These are phyloP conservation scores for Coffea eugenioides DNA, from an alignment of 257 asterid genomes.

Conservation along the genomic window DNA sequence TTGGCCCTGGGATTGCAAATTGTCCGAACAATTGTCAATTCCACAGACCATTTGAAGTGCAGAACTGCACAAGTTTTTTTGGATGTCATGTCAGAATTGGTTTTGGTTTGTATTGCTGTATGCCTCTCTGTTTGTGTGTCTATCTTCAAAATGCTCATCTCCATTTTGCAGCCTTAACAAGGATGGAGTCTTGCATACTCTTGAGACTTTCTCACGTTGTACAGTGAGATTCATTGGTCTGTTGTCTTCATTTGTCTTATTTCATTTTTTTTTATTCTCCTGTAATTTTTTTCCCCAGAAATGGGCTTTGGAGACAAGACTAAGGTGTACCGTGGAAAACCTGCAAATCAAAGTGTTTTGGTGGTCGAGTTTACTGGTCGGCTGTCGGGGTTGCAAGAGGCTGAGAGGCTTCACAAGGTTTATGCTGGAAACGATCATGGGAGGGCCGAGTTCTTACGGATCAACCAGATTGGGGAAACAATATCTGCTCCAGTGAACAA, in stretches of 20 bases:
- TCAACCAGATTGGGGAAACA: constrained; percentile 24
- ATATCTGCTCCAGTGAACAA: constrained; percentile 14
- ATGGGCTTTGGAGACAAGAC: constrained; percentile 56
- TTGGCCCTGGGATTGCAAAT: no score
- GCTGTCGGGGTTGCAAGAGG: constrained; percentile 69
- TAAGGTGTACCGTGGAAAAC: constrained; percentile 58
- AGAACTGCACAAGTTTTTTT: neutral
- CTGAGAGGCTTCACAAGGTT: constrained; percentile 46
- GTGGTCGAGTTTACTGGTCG: constrained; percentile 60
- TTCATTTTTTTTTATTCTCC: neutral
- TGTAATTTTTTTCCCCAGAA: constrained; percentile 25
- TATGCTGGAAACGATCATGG: constrained; percentile 48
- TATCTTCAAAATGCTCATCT: neutral
- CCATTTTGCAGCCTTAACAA: neutral
- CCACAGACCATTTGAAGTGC: neutral
- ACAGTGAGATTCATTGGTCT: neutral
- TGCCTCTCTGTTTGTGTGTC: neutral
- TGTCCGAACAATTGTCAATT: no score
- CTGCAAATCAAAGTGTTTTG: constrained; percentile 60
- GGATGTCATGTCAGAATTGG: neutral
- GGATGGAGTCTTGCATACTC: neutral
- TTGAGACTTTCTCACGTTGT: neutral
- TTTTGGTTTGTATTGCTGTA: neutral
- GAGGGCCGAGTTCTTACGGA: constrained; percentile 36
- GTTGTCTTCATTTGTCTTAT: neutral